Conservation (phyloP, 2,329 filamentous ascomycete genomes). For the Fusarium pilosicola region DNA sequence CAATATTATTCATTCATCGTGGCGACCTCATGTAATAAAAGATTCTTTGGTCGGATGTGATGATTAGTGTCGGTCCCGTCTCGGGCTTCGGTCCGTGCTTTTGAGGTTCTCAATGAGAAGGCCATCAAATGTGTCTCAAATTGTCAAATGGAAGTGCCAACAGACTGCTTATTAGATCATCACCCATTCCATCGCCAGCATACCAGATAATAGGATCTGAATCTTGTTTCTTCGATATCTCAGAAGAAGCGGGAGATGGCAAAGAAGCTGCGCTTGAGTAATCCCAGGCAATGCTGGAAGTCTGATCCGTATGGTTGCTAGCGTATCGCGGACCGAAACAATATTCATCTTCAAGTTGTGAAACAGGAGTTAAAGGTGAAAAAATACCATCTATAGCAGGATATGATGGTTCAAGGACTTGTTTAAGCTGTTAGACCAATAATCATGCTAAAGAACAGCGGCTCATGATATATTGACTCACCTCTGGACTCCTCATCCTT, state of each 20-base stretch:
- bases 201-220: neutral
- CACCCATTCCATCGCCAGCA: neutral
- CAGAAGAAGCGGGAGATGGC: neutral
- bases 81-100: neutral
- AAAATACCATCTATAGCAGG: neutral
- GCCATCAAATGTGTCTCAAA: neutral
- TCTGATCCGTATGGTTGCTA: neutral
- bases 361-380: neutral
- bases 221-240: neutral
- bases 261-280: neutral
- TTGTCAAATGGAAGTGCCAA: neutral
- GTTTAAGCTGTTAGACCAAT: neutral
- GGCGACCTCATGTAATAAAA: fast-evolving
- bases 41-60: fast-evolving
- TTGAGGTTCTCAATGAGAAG: too few relatives aligned
- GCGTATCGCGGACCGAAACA: neutral
- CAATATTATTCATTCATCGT: too few relatives aligned
- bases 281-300: too few relatives aligned
- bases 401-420: neutral
- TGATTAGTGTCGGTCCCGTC: neutral
- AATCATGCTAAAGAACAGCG: neutral
- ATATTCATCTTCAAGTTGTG: neutral
- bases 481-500: neutral
- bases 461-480: neutral
- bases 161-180: neutral